A percentile compares a stretch with the other conserved stretches of the same genome.
These are phyloP conservation scores for Venturia oleaginea DNA, from an alignment of 2,329 filamentous ascomycete species.

Conservation along the genomic window DNA sequence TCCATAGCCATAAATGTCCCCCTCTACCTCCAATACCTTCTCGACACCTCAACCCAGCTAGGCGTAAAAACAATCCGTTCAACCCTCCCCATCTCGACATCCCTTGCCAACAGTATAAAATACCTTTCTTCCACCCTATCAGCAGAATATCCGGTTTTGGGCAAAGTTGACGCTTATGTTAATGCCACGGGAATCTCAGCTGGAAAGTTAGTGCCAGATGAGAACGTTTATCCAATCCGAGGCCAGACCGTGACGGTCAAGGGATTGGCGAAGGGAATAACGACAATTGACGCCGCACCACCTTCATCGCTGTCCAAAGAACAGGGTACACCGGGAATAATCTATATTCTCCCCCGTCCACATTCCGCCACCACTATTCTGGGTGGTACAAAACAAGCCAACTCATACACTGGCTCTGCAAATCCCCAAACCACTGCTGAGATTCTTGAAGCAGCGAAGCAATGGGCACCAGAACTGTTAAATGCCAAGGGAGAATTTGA, in stretches of 20 bases:
- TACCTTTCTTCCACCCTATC: background rate
- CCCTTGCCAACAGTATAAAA: conserved; percentile 23
- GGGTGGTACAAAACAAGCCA: conserved; percentile 36
- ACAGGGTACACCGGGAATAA: conserved; percentile 22
- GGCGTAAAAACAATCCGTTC: conserved; percentile 24
- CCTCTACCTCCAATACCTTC: conserved; percentile 30
- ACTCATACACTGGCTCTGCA: conserved; percentile 22
- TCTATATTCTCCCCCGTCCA: conserved; percentile 36
- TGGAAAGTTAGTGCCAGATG: conserved; percentile 26
- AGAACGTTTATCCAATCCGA: conserved; percentile 31
- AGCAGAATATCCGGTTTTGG: background rate
- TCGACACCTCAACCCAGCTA: conserved; percentile 19
- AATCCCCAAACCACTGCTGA: conserved; percentile 21
- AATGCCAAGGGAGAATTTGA: conserved; percentile 31
- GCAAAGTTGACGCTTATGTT: conserved; percentile 24
- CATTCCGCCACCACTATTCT: conserved; percentile 34
- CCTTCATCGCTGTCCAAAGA: conserved; percentile 1
- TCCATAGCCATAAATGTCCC: conserved; percentile 31
- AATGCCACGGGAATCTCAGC: conserved; percentile 38
- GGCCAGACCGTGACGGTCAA: conserved; percentile 39
- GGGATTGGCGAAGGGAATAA: conserved; percentile 29
- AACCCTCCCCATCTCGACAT: conserved; percentile 21
- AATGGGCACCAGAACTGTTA: conserved; percentile 28
- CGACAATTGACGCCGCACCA: conserved; percentile 19
- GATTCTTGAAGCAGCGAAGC: conserved; percentile 30